Evolutionary conservation across 2,329 filamentous ascomycete genomes (phyloP).

Genomic region (Emydomyces testavorans): DNA sequence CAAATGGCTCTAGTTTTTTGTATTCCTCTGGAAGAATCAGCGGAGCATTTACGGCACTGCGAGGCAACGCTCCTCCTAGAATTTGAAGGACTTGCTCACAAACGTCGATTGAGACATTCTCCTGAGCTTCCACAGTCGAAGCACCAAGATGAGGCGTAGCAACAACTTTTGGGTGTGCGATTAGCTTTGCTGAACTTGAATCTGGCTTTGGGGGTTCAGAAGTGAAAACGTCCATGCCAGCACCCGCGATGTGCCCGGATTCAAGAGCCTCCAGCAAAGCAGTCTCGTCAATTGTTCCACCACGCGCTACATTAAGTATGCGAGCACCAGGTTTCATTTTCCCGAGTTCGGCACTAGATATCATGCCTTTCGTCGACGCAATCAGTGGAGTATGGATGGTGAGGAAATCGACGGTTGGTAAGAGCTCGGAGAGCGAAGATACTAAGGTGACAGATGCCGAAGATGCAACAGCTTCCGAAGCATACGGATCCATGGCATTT

Average conservation of each 20-base stretch:
- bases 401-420: constrained; percentile 60
- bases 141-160: constrained; percentile 71
- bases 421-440: constrained; percentile 47
- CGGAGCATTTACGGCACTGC: constrained; percentile 67
- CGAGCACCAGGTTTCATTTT: constrained; percentile 63
- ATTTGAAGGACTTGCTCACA: constrained; percentile 69
- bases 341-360: constrained; percentile 54
- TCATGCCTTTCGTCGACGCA: constrained; percentile 62
- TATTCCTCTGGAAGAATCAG: constrained; percentile 73
- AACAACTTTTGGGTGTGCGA: constrained; percentile 59
- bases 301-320: constrained; percentile 67
- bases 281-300: constrained; percentile 67
- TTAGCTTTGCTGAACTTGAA: constrained; percentile 51
- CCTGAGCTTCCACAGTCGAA: constrained; percentile 69
- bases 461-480: constrained; percentile 57
- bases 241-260: constrained; percentile 59
- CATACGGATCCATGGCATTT: constrained; percentile 65
- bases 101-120: constrained; percentile 72
- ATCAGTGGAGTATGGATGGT: constrained; percentile 73
- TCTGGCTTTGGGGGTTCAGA: constrained; percentile 57
- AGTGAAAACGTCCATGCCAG: constrained; percentile 70
- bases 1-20: constrained; percentile 63
- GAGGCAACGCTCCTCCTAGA: constrained; percentile 59
- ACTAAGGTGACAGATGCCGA: constrained; percentile 55
- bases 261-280: constrained; percentile 61